A percentile compares a stretch with the other conserved stretches of the same genome.
phyloP scores from a whole-genome alignment of 2,329 filamentous ascomycete species.

The Dothistroma pini region DNA sequence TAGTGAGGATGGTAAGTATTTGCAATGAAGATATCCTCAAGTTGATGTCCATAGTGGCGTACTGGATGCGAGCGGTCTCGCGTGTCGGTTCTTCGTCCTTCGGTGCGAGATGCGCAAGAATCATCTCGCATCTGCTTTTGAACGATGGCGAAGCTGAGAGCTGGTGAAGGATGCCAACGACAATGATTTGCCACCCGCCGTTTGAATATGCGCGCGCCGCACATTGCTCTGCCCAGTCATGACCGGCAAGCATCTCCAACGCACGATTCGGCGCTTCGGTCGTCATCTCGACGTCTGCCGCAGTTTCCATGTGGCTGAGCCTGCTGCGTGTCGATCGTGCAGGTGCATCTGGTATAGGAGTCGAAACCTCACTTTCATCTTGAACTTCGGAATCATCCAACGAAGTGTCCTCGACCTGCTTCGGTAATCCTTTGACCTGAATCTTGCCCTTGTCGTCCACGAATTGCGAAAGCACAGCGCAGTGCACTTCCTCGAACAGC shows the following conservation, averaged over 20 bases:
- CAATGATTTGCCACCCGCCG: conserved; percentile 87
- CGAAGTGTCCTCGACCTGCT: conserved; percentile 68
- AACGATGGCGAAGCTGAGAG: conserved; percentile 71
- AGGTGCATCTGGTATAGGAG: conserved; percentile 67
- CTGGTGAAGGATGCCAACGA: conserved; percentile 82
- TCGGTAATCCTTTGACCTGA: conserved; percentile 60
- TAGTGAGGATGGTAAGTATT: conserved; percentile 78
- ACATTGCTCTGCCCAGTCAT: conserved; percentile 81
- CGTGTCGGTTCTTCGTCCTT: conserved; percentile 68
- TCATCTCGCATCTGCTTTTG: conserved; percentile 69
- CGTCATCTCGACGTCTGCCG: conserved; percentile 51
- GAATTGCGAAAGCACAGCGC: conserved; percentile 81
- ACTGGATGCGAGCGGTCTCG: conserved; percentile 69
- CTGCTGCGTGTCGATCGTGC: conserved; percentile 80
- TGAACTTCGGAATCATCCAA: conserved; percentile 70
- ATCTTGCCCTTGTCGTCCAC: conserved; percentile 77
- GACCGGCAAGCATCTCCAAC: conserved; percentile 68
- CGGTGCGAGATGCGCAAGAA: conserved; percentile 78
- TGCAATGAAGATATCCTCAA: conserved; percentile 75
- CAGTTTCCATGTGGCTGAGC: conserved; percentile 65
- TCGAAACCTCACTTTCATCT: conserved; percentile 50
- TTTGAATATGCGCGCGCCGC: conserved; percentile 79
- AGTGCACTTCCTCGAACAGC: conserved; percentile 86
- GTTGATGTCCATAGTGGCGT: conserved; percentile 76
- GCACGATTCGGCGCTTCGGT: conserved; percentile 56